phyloP scores from a whole-genome alignment of 2,329 filamentous ascomycete genomes.

The Talaromyces sp. region DNA sequence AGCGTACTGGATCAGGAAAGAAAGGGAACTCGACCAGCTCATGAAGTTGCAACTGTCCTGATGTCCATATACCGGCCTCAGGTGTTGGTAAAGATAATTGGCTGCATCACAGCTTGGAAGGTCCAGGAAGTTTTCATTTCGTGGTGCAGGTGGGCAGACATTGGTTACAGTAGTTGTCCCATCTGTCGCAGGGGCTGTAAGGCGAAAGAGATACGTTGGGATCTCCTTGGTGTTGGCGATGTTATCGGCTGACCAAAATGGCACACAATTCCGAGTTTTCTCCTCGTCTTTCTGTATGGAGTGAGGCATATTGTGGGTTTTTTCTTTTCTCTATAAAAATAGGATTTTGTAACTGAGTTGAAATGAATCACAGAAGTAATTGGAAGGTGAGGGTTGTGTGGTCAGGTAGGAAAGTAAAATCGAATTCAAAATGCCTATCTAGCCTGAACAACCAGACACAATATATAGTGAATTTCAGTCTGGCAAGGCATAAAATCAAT shows the following conservation, averaged over 20 bases:
- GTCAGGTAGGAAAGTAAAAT: neutral
- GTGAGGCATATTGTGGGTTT: neutral
- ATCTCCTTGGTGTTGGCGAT: neutral
- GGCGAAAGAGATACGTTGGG: conserved; percentile 1
- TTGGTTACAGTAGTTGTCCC: neutral
- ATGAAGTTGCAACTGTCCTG: neutral
- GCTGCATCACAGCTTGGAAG: neutral
- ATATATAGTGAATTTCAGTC: neutral
- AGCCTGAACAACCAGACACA: neutral
- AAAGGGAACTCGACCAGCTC: neutral
- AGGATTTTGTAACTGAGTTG: neutral
- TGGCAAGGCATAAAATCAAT: neutral
- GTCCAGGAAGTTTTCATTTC: neutral
- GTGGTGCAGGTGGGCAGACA: neutral
- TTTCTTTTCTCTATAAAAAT: neutral
- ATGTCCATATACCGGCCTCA: neutral
- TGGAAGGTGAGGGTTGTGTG: neutral
- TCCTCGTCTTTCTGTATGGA: neutral
- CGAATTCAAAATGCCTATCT: neutral
- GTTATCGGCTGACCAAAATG: neutral
- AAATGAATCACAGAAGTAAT: too few relatives aligned
- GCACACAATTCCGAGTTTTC: neutral
- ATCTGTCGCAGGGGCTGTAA: neutral
- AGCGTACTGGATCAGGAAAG: neutral
- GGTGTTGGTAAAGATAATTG: neutral